Conservation (phyloP, 202 grass and related monocot genomes). For the Panicum virgatum region DNA sequence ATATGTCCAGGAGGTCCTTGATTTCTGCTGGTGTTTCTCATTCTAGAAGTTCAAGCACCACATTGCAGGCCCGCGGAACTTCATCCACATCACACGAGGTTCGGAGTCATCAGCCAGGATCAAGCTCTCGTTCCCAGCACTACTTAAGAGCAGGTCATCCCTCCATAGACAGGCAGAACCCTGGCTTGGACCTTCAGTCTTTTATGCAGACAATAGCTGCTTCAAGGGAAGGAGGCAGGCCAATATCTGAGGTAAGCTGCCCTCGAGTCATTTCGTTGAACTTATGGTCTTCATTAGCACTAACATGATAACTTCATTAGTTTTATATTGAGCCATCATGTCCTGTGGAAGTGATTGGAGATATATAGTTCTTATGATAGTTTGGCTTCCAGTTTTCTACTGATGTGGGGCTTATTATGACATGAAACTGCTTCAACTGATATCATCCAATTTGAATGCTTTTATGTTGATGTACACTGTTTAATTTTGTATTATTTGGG, state of each 20-base stretch:
- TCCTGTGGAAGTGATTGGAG: not conserved
- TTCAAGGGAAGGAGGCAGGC: constrained; percentile 64
- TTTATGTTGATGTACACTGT: not conserved
- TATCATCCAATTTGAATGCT: not conserved
- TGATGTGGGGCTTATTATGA: not conserved
- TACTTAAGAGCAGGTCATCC: constrained; percentile 42
- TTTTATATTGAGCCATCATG: constrained; percentile 5
- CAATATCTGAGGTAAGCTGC: constrained; percentile 50
- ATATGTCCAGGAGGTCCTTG: constrained; percentile 36
- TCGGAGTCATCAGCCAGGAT: constrained; percentile 48
- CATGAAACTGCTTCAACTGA: not conserved
- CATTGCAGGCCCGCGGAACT: constrained; percentile 36
- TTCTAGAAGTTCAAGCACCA: constrained; percentile 38
- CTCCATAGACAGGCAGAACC: constrained; percentile 48
- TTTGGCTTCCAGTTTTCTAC: not conserved
- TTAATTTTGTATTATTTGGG: not conserved
- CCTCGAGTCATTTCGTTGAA: constrained; percentile 20
- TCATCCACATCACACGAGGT: constrained; percentile 55
- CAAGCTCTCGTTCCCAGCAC: constrained; percentile 46
- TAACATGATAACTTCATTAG: not conserved
- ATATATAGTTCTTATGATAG: not conserved
- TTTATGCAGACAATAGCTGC: constrained; percentile 54
- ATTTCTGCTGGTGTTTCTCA: constrained; percentile 39
- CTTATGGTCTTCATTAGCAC: not conserved
- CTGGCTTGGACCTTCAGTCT: constrained; percentile 52